phyloP scores from a whole-genome alignment of 352 stramenopile genomes.

The Phytophthora tentaculata region DNA sequence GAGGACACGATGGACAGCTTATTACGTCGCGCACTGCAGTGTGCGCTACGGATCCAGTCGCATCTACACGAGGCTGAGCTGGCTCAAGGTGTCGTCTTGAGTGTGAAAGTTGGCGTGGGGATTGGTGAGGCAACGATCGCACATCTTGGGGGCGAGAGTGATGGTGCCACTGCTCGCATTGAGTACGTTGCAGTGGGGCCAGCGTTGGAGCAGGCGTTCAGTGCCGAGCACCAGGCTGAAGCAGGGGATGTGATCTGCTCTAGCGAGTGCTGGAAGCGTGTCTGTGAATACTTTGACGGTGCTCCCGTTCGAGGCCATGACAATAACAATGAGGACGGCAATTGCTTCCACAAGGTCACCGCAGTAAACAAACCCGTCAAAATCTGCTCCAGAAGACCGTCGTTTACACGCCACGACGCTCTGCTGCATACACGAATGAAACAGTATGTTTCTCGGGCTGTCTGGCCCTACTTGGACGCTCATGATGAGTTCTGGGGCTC shows the following conservation, averaged over 20 bases:
- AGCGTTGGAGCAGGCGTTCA: slow-evolving; percentile 92
- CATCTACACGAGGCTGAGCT: slow-evolving; percentile 88
- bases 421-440: slow-evolving; percentile 89
- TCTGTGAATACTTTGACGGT: slow-evolving; percentile 70
- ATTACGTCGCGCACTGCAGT: slow-evolving; percentile 87
- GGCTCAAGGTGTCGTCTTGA: slow-evolving; percentile 86
- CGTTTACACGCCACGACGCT: slow-evolving; percentile 78
- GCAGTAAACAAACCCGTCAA: slow-evolving; percentile 65
- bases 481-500: slow-evolving; percentile 95
- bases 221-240: slow-evolving; percentile 86
- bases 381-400: slow-evolving; percentile 70
- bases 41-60: slow-evolving; percentile 91
- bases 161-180: slow-evolving; percentile 80
- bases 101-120: slow-evolving; percentile 95
- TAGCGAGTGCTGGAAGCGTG: slow-evolving; percentile 76
- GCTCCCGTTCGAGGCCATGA: slow-evolving; percentile 35
- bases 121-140: slow-evolving; percentile 87
- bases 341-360: slow-evolving; percentile 67
- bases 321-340: slow-evolving; percentile 7
- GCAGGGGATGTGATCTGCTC: slow-evolving; percentile 92
- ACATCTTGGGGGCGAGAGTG: slow-evolving; percentile 90
- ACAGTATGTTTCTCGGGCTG: slow-evolving; percentile 91
- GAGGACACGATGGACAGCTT: slow-evolving; percentile 88
- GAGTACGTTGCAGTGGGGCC: slow-evolving; percentile 93
- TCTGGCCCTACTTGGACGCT: slow-evolving; percentile 92